Conservation (phyloP, 2,329 filamentous ascomycete species). For the Fusarium sp. region DNA sequence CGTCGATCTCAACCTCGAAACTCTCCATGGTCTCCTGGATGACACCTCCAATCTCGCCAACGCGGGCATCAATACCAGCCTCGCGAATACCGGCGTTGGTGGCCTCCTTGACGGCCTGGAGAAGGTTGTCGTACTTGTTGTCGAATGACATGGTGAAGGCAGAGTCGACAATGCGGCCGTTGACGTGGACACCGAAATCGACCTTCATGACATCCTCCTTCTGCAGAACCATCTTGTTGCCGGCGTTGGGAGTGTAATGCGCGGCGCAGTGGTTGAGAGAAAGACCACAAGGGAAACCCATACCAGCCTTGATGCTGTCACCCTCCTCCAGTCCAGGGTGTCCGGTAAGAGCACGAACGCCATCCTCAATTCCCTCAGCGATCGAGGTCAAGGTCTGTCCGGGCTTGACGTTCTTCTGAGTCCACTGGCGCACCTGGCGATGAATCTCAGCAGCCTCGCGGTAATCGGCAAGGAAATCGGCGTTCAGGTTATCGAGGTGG, state of each 20-base stretch:
- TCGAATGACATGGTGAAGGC: slow-evolving; percentile 85
- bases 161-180: slow-evolving; percentile 82
- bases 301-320: slow-evolving; percentile 80
- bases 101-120: slow-evolving; percentile 78
- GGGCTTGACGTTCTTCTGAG: slow-evolving; percentile 82
- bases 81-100: slow-evolving; percentile 86
- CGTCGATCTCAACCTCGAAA: slow-evolving; percentile 87
- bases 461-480: slow-evolving; percentile 83
- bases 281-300: slow-evolving; percentile 88
- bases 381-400: slow-evolving; percentile 85
- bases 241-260: slow-evolving; percentile 88
- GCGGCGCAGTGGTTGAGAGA: slow-evolving; percentile 88
- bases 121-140: slow-evolving; percentile 77
- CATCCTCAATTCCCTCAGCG: slow-evolving; percentile 86
- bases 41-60: slow-evolving; percentile 83
- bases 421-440: slow-evolving; percentile 86
- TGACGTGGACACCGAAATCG: slow-evolving; percentile 84
- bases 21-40: slow-evolving; percentile 96
- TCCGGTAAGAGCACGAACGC: slow-evolving; percentile 79
- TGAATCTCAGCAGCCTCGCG: slow-evolving; percentile 90
- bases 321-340: slow-evolving; percentile 82
- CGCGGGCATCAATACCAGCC: slow-evolving; percentile 90
- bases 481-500: slow-evolving; percentile 83
- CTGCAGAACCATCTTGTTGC: slow-evolving; percentile 80
- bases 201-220: slow-evolving; percentile 83